A percentile compares a stretch with the other conserved stretches of the same genome.
Evolutionary conservation across 2,329 filamentous ascomycete genomes (phyloP).

Genomic region (Botryotinia convoluta): DNA sequence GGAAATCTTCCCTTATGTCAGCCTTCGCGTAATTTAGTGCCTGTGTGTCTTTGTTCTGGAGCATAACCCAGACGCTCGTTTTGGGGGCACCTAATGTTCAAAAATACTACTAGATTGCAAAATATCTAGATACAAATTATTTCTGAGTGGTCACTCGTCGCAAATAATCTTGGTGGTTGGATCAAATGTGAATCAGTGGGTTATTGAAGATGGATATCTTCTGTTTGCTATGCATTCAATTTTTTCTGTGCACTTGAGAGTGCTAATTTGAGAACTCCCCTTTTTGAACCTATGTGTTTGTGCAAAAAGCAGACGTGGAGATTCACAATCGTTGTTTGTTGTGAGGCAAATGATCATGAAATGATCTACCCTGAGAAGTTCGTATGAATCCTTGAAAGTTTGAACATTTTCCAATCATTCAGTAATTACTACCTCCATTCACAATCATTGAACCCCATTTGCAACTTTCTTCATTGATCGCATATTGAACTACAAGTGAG

Average conservation of each 20-base stretch:
- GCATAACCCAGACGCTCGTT: neutral
- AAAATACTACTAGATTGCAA: neutral
- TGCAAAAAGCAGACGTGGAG: neutral
- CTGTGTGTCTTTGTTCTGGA: neutral
- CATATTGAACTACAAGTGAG: neutral
- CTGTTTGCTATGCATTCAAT: neutral
- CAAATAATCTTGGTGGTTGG: neutral
- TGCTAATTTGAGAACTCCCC: neutral
- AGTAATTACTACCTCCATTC: neutral
- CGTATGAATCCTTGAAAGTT: neutral
- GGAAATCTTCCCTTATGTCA: neutral
- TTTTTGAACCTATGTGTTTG: too few species aligned
- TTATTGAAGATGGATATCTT: neutral
- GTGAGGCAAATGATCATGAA: neutral
- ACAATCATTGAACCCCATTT: neutral
- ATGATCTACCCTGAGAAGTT: neutral
- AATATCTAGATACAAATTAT: neutral
- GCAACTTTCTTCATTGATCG: rapidly evolving
- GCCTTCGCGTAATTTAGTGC: neutral
- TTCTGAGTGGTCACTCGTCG: neutral
- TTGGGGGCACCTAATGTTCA: neutral
- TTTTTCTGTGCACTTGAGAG: neutral
- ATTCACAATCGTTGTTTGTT: neutral
- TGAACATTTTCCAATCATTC: neutral
- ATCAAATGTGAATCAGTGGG: neutral